phyloP scores from a whole-genome alignment of 306 rosid species.

The Quercus robur region DNA sequence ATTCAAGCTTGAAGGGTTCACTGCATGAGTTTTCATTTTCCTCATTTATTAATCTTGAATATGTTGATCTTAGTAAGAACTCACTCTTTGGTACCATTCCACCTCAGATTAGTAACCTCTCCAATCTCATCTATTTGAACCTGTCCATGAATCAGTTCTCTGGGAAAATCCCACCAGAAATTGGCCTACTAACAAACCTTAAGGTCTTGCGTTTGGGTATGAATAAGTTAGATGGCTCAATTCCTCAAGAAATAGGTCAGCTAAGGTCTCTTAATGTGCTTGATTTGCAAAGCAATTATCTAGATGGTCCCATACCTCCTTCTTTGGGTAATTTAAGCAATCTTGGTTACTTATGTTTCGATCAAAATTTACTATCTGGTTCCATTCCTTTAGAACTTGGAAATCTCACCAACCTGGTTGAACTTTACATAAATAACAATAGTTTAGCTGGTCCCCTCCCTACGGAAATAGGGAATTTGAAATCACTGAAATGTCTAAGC shows the following conservation, averaged over 20 bases:
- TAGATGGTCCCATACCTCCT: neutral
- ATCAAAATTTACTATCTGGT: neutral
- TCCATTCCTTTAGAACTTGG: neutral
- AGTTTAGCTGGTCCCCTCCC: neutral
- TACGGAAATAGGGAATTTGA: neutral
- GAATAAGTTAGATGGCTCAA: conserved; percentile 14
- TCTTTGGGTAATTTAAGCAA: conserved; percentile 4
- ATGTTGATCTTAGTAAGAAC: conserved; percentile 26
- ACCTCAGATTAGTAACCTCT: conserved; percentile 19
- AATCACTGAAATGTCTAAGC: neutral
- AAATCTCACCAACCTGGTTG: neutral
- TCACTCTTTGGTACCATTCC: conserved; percentile 29
- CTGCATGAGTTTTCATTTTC: conserved; percentile 29
- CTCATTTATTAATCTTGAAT: conserved; percentile 15
- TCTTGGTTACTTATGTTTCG: neutral
- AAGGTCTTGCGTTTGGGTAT: neutral
- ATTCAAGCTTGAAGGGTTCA: conserved; percentile 29
- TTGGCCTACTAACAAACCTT: conserved; percentile 8
- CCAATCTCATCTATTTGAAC: conserved; percentile 26
- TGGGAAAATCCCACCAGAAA: conserved; percentile 22
- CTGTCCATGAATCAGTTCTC: conserved; percentile 24
- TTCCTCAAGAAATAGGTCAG: conserved; percentile 15
- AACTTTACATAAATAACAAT: neutral
- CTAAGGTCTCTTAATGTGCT: neutral
- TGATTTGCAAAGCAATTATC: neutral